These are phyloP conservation scores for Geotrichum bryndzae DNA, from an alignment of 1,139 yeast genomes.

Conservation along the genomic window DNA sequence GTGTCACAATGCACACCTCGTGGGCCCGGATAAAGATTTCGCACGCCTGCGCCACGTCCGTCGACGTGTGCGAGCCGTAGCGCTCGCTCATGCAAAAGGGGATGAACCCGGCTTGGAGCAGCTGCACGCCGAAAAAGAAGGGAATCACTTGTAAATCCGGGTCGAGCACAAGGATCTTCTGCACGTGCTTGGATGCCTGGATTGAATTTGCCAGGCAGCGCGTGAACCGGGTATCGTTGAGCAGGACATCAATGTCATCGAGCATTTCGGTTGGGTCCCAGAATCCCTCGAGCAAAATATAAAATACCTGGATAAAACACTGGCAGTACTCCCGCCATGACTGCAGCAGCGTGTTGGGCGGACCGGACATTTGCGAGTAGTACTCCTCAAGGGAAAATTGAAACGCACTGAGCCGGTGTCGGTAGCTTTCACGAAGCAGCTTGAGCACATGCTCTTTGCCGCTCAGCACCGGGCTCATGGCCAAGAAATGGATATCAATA, in stretches of 20 bases:
- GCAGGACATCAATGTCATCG: conserved; percentile 25
- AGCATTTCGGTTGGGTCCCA: conserved; percentile 29
- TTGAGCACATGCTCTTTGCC: conserved; percentile 19
- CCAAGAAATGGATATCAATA: conserved; percentile 25
- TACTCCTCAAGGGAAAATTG: conserved; percentile 24
- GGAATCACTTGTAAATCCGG: conserved; percentile 30
- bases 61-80: conserved; percentile 30
- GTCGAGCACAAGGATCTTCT: conserved; percentile 25
- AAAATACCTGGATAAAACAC: conserved; percentile 26
- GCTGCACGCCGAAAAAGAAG: conserved; percentile 30
- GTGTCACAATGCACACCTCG: conserved; percentile 33
- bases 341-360: conserved; percentile 14
- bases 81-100: conserved; percentile 30
- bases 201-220: conserved; percentile 27
- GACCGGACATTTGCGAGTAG: conserved; percentile 13
- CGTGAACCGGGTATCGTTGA: conserved; percentile 26
- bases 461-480: conserved; percentile 18
- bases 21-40: conserved; percentile 34
- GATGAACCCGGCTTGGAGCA: conserved; percentile 30
- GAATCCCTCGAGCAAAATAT: conserved; percentile 24
- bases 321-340: conserved; percentile 29
- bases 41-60: conserved; percentile 33
- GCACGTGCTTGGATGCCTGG: conserved; percentile 27
- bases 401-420: conserved; percentile 24
- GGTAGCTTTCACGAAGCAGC: conserved; percentile 22